Percentiles rank a stretch among this genome's conserved stretches.
Conservation (phyloP, 169 alveolate species). For the Plasmodium berghei region DNA sequence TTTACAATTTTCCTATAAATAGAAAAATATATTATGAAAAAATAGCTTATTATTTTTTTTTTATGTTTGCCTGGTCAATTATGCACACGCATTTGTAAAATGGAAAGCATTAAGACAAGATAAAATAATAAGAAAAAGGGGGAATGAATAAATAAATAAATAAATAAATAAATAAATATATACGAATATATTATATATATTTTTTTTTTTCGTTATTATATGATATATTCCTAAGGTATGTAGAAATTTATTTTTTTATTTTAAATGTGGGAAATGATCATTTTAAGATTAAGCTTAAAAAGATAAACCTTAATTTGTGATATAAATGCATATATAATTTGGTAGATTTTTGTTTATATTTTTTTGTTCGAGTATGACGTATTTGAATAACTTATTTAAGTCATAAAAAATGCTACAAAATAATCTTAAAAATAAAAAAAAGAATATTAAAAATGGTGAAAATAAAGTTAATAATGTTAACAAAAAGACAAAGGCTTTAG, state of each 20-base stretch:
- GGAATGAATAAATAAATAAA: neutral
- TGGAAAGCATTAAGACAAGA: neutral
- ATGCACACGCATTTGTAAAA: slow-evolving; percentile 1
- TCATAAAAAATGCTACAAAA: slow-evolving; percentile 4
- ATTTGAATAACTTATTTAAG: too few species aligned
- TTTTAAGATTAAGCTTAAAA: too few species aligned
- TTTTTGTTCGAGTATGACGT: too few species aligned
- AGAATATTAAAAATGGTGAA: slow-evolving; percentile 11
- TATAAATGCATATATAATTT: too few species aligned
- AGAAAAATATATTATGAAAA: slow-evolving; percentile 9
- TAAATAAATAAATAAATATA: too few species aligned
- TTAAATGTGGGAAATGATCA: too few species aligned
- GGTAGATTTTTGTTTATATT: too few species aligned
- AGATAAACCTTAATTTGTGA: too few species aligned
- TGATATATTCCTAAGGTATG: too few species aligned
- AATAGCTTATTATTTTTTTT: neutral
- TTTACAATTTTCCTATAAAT: neutral
- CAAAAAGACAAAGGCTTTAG: slow-evolving; percentile 4
- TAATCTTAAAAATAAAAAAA: slow-evolving; percentile 17
- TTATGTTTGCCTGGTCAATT: neutral
- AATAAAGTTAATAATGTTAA: neutral
- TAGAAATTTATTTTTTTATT: too few species aligned
- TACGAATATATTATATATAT: too few species aligned
- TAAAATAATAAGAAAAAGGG: neutral
- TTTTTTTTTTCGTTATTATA: too few species aligned